A percentile compares a stretch with the other conserved stretches of the same genome.
Conservation (phyloP, 495 filamentous ascomycete genomes). For the Aspergillus panamensis region DNA sequence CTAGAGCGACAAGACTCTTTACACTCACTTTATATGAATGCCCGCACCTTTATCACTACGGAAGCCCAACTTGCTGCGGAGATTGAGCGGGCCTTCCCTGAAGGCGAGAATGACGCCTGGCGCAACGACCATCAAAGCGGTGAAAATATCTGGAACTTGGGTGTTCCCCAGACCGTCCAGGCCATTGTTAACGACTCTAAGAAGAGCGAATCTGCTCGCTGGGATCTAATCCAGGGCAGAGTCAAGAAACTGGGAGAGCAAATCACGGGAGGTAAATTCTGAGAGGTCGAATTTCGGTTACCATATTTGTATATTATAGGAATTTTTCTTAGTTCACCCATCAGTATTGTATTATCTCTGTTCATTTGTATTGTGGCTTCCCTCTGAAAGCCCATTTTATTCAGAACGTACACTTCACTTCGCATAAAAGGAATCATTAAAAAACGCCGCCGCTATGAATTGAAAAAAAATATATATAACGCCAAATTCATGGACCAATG, state of each 20-base stretch:
- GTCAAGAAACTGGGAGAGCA: constrained; percentile 63
- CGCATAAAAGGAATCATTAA: background rate
- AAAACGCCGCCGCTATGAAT: constrained; percentile 54
- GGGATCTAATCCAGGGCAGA: constrained; percentile 51
- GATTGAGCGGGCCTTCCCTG: constrained; percentile 58
- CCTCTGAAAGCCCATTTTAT: background rate
- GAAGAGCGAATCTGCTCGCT: constrained; percentile 35
- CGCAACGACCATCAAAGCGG: constrained; percentile 41
- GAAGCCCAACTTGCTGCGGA: constrained; percentile 58
- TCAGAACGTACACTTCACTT: background rate
- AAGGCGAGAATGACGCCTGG: constrained; percentile 49
- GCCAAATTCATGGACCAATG: background rate
- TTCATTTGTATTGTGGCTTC: background rate
- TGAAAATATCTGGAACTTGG: constrained; percentile 58
- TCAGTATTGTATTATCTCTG: constrained; percentile 4
- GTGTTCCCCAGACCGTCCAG: constrained; percentile 49
- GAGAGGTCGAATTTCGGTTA: constrained; percentile 11
- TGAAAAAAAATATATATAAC: background rate
- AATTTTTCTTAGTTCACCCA: constrained; percentile 3
- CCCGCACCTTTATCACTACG: constrained; percentile 61
- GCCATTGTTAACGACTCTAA: constrained; percentile 32
- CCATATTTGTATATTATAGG: constrained; percentile 23
- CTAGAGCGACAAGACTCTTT: constrained; percentile 45
- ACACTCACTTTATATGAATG: constrained; percentile 63
- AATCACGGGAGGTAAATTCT: constrained; percentile 67